These are phyloP conservation scores for Emiliania huxleyi DNA, from an alignment of 78 protist species.

Conservation along the genomic window DNA sequence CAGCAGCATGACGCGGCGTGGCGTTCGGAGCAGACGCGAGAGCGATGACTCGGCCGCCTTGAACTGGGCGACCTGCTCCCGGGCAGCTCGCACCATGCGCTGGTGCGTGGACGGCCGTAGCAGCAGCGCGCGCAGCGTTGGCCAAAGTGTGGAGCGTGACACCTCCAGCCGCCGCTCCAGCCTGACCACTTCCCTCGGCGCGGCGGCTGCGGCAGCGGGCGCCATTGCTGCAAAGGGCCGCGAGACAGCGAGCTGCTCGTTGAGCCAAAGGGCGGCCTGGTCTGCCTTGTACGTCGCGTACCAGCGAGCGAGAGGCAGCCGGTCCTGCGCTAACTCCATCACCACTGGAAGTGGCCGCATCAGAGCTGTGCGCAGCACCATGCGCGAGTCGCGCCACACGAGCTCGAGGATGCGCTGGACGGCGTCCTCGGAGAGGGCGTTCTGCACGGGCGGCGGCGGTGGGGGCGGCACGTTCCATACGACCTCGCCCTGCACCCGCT, in stretches of 20 bases:
- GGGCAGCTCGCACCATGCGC: background rate
- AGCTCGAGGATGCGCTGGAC: background rate
- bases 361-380: background rate
- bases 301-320: background rate
- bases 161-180: background rate
- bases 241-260: background rate
- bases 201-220: background rate
- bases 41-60: background rate
- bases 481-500: too few species aligned
- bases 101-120: background rate
- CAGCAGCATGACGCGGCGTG: background rate
- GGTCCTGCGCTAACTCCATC: background rate
- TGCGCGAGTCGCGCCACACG: background rate
- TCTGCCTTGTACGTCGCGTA: background rate
- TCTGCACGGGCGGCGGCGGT: background rate
- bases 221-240: background rate
- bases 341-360: background rate
- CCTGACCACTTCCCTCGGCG: background rate
- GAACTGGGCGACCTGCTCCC: background rate
- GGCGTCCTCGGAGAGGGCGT: background rate
- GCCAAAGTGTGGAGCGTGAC: background rate
- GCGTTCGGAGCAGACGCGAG: background rate
- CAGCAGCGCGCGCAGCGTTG: background rate
- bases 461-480: background rate
- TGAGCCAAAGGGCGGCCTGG: background rate